phyloP scores from a whole-genome alignment of 139 green algal species.

The Micromonas pusilla region DNA sequence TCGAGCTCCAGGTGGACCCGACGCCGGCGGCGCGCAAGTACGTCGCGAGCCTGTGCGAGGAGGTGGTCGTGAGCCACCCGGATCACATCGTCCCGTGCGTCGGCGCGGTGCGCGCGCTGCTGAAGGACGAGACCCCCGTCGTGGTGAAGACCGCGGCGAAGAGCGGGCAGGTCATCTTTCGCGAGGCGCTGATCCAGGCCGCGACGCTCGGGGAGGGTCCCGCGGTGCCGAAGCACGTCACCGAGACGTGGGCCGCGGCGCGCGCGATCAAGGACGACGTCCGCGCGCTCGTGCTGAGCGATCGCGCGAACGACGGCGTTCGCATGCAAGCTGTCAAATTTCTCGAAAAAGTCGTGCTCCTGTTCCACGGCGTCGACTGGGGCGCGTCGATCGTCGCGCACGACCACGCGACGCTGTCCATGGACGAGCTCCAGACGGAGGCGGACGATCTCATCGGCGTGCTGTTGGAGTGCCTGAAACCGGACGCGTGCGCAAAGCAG shows the following conservation, averaged over 20 bases:
- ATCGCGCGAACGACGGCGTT: background rate
- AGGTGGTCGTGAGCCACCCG: background rate
- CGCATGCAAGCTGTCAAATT: constrained; percentile 4
- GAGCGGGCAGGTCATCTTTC: background rate
- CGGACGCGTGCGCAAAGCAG: background rate
- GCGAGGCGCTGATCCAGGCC: background rate
- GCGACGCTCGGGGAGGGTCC: background rate
- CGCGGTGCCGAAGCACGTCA: background rate
- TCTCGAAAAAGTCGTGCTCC: background rate
- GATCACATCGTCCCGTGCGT: background rate
- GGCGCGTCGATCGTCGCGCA: background rate
- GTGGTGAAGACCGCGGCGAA: background rate
- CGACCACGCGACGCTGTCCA: background rate
- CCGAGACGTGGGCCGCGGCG: background rate
- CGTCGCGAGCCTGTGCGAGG: background rate
- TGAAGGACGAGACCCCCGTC: background rate
- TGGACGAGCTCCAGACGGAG: background rate
- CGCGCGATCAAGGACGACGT: background rate
- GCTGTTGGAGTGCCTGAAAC: background rate
- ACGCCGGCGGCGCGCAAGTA: background rate
- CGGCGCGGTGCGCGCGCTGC: background rate
- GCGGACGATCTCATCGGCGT: background rate
- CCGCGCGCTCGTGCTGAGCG: background rate
- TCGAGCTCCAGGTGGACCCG: background rate
- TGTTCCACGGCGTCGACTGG: constrained; percentile 1